phyloP scores from a whole-genome alignment of 306 rosid species.

The Neltuma alba region DNA sequence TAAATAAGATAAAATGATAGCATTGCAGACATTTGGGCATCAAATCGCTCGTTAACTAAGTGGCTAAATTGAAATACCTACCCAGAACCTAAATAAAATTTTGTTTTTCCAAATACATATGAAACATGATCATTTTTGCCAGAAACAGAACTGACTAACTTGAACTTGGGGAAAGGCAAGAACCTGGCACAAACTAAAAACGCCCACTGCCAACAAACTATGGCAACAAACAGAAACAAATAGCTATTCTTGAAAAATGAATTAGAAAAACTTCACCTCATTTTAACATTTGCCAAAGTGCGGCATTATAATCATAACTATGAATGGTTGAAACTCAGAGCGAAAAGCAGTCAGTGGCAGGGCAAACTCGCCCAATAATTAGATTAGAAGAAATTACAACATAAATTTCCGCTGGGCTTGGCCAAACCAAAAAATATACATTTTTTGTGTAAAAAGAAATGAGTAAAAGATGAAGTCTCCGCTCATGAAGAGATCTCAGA shows the following conservation, averaged over 20 bases:
- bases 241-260: too few relatives aligned
- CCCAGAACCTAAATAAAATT: too few relatives aligned
- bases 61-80: too few relatives aligned
- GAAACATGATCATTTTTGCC: too few relatives aligned
- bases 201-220: not conserved
- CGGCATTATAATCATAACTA: slow-evolving; percentile 36
- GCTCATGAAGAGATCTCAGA: slow-evolving; percentile 51
- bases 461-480: slow-evolving; percentile 28
- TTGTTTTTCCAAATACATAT: too few relatives aligned
- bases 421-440: too few relatives aligned
- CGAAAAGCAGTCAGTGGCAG: slow-evolving; percentile 36
- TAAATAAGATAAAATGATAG: too few relatives aligned
- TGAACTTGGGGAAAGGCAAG: not conserved
- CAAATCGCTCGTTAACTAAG: too few relatives aligned
- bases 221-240: not conserved
- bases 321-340: slow-evolving; percentile 33
- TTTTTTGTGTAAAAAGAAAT: slow-evolving; percentile 47
- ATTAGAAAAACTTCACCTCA: too few relatives aligned
- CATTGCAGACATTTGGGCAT: too few relatives aligned
- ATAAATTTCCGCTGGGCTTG: too few relatives aligned
- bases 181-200: not conserved
- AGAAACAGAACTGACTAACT: not conserved
- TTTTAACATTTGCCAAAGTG: slow-evolving; percentile 44
- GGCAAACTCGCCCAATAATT: slow-evolving; percentile 60
- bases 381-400: too few relatives aligned